These are phyloP conservation scores for Ophiognomonia clavigignenti-juglandacearum DNA, from an alignment of 2,329 filamentous ascomycete species.

Conservation along the genomic window DNA sequence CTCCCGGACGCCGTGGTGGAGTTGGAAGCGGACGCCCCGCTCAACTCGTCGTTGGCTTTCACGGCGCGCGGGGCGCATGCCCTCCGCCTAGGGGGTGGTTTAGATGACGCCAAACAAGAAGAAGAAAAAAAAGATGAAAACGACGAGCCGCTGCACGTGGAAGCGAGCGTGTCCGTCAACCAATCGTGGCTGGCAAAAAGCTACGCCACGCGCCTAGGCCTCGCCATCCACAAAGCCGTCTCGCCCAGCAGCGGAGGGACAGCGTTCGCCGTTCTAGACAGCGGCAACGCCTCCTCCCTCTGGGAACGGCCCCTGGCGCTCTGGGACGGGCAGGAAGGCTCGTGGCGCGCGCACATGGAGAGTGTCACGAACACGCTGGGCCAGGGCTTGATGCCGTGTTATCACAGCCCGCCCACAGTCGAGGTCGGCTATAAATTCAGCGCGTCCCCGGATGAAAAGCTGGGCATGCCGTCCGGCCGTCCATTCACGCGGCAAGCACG, in stretches of 20 bases:
- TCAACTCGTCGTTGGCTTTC: slow-evolving; percentile 29
- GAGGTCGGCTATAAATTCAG: slow-evolving; percentile 37
- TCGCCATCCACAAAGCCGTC: slow-evolving; percentile 30
- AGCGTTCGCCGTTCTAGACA: slow-evolving; percentile 35
- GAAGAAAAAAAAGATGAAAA: slow-evolving; percentile 2
- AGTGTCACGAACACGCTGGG: neutral
- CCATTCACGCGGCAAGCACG: slow-evolving; percentile 28
- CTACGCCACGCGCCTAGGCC: slow-evolving; percentile 23
- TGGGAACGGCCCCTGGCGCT: neutral
- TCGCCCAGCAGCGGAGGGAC: slow-evolving; percentile 26
- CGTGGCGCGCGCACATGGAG: slow-evolving; percentile 15
- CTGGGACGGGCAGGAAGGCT: neutral
- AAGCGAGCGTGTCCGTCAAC: slow-evolving; percentile 27
- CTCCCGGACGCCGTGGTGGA: slow-evolving; percentile 27
- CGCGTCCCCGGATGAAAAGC: slow-evolving; percentile 18
- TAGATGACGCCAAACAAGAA: no score
- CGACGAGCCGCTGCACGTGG: slow-evolving; percentile 30
- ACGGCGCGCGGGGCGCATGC: slow-evolving; percentile 32
- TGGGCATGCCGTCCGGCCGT: slow-evolving; percentile 26
- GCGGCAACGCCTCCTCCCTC: slow-evolving; percentile 30
- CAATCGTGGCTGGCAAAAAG: slow-evolving; percentile 16
- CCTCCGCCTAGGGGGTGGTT: no score
- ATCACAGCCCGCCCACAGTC: slow-evolving; percentile 28
- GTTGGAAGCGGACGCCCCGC: slow-evolving; percentile 34
- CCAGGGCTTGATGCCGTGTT: neutral